These are phyloP conservation scores for Acanthamoeba culbertsoni DNA, from an alignment of 208 protist species.

Conservation along the genomic window DNA sequence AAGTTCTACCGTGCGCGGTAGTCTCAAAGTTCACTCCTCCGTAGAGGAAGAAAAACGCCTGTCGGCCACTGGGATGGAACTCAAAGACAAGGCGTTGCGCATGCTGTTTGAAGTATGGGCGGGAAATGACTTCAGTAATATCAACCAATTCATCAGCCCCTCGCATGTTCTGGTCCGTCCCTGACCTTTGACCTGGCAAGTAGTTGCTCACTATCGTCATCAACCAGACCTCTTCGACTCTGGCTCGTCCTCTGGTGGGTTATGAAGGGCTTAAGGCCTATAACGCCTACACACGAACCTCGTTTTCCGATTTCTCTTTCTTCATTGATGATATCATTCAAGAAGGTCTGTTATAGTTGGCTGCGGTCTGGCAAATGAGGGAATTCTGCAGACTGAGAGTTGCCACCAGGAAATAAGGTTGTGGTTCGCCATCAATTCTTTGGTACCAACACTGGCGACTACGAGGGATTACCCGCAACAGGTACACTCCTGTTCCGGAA, in stretches of 20 bases:
- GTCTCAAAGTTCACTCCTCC: not conserved
- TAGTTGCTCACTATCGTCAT: not conserved
- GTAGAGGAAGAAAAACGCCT: not conserved
- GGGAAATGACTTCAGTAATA: constrained; percentile 11
- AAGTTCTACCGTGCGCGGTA: not conserved
- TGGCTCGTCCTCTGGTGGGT: not conserved
- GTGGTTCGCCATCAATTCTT: constrained; percentile 43
- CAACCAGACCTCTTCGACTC: not conserved
- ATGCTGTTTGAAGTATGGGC: constrained; percentile 48
- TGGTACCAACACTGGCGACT: constrained; percentile 25
- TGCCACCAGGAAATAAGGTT: constrained; percentile 32
- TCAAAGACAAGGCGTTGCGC: constrained; percentile 35
- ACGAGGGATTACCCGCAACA: constrained; percentile 23
- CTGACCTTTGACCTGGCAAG: not conserved
- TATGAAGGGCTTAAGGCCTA: not conserved
- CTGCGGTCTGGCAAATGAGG: not conserved
- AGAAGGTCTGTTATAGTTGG: not conserved
- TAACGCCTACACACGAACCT: not conserved
- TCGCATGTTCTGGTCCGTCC: not conserved
- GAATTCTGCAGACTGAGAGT: not conserved
- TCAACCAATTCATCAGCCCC: not conserved
- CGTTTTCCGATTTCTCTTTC: constrained; percentile 18
- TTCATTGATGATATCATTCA: constrained; percentile 12
- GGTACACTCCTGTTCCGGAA: not conserved
- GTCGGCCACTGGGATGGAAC: constrained; percentile 3